Conservation (phyloP, 2,329 filamentous ascomycete genomes). For the Cladosporium sp. region DNA sequence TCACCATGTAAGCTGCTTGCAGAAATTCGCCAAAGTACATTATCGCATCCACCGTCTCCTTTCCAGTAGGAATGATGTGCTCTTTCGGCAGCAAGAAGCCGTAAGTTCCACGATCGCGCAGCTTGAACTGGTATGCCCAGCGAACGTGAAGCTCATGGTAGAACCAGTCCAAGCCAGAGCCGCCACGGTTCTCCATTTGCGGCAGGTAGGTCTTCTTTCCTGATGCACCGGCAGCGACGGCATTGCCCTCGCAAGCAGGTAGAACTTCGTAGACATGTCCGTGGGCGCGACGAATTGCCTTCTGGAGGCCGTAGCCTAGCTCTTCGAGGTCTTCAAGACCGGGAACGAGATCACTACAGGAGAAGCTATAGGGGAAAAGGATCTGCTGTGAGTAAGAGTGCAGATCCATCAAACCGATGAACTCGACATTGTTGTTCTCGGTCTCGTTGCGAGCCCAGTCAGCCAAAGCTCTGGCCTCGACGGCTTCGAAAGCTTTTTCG, state of each 20-base stretch:
- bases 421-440: constrained; percentile 62
- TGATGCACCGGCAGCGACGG: constrained; percentile 39
- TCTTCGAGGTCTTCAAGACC: constrained; percentile 90
- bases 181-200: constrained; percentile 70
- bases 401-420: constrained; percentile 83
- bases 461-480: constrained; percentile 71
- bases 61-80: constrained; percentile 82
- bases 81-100: constrained; percentile 85
- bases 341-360: constrained; percentile 72
- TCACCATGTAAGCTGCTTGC: constrained; percentile 40
- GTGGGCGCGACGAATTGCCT: constrained; percentile 81
- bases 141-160: constrained; percentile 79
- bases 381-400: constrained; percentile 96
- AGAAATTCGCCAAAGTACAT: constrained; percentile 81
- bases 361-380: constrained; percentile 85
- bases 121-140: constrained; percentile 90
- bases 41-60: constrained; percentile 79
- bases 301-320: constrained; percentile 79
- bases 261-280: constrained; percentile 57
- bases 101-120: constrained; percentile 89
- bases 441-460: constrained; percentile 81
- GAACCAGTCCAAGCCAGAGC: constrained; percentile 90
- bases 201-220: constrained; percentile 36
- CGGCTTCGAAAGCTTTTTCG: constrained; percentile 73
- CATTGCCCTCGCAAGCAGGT: constrained; percentile 79